A percentile compares a stretch with the other conserved stretches of the same genome.
Conservation (phyloP, 2,329 filamentous ascomycete genomes). For the Chaetothyriales sp. region DNA sequence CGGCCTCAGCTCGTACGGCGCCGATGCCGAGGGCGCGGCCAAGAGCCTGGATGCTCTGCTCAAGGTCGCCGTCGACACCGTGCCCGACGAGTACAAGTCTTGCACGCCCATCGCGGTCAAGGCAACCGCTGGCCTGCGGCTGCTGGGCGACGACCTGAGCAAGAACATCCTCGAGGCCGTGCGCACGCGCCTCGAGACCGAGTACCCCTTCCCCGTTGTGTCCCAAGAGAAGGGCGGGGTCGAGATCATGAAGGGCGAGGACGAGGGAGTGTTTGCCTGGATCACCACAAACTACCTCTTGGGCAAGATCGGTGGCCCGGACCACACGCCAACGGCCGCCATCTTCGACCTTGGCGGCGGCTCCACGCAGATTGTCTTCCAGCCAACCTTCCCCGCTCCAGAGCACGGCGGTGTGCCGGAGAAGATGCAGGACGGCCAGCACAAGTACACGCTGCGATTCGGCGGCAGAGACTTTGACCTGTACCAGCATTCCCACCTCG, state of each 20-base stretch:
- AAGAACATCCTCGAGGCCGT: constrained; percentile 77
- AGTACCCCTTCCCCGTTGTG: constrained; percentile 90
- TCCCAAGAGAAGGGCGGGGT: constrained; percentile 74
- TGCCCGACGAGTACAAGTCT: constrained; percentile 78
- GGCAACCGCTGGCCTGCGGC: constrained; percentile 83
- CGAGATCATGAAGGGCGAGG: constrained; percentile 91
- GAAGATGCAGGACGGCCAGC: constrained; percentile 74
- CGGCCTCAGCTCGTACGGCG: constrained; percentile 71
- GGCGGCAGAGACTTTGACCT: constrained; percentile 81
- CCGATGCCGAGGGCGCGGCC: constrained; percentile 75
- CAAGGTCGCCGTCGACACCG: constrained; percentile 67
- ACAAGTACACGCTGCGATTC: constrained; percentile 87
- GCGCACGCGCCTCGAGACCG: constrained; percentile 65
- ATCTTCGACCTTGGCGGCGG: constrained; percentile 94
- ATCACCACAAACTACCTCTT: constrained; percentile 98
- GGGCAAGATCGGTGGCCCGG: constrained; percentile 88
- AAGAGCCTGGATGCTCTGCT: constrained; percentile 79
- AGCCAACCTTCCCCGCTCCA: constrained; percentile 75
- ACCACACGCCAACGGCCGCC: constrained; percentile 79
- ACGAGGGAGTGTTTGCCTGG: constrained; percentile 98
- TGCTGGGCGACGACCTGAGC: constrained; percentile 69
- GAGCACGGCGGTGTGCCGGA: constrained; percentile 68
- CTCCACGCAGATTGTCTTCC: constrained; percentile 96
- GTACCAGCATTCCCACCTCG: constrained; percentile 96
- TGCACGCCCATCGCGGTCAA: constrained; percentile 96